Base-by-base conservation (phyloP, 1,284 basidiomycete species). In the Heterobasidion occidentale region DNA sequence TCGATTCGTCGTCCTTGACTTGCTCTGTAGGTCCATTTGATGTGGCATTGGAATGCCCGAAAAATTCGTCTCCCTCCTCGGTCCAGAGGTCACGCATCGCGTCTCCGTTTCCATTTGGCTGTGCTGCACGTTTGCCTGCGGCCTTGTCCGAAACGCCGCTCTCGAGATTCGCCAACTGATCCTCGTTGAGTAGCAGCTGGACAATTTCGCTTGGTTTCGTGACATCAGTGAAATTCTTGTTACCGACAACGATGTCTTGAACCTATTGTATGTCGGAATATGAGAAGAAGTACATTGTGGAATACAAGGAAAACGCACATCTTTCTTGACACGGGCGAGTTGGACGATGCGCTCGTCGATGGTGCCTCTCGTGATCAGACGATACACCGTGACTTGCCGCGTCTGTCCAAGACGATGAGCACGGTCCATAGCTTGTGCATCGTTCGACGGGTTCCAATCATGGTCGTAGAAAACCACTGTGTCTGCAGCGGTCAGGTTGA, bases 391-490 rank as follows among this genome's bases (percentile, higher is more conserved):
- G 57, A 99, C 97, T 75, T 99, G 97, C 60, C 94, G 91, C 11
- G 95, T 99, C 74, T 99, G 97, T 42, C 97, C 97, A 12, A 99
- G 81, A 67, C 97, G 93, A 76, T 99, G 97, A 17, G 97, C 97
- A 65, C 97, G 92, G 69, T 99, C 97, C 97, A 99, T 99, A 11
- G 97, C 97, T 71, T 99, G 97, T 46, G 94, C 93, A 70, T 99
- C 97, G 68, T 99, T 99, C 34, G 93, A 96, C 14, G 95, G 97
- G 70, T 99, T 99, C 97, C 97, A 99, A 68, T 99, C 97, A 67
- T 97, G 94, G 69, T 99, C 97, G 70, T 98, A 98, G 72, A 99
- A 99, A 57, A 99, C 77, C 61, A 99, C 97, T 1, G 97, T 98
- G 68, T 98, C 94, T 3, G 97, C 97, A 2, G 96, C 96, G 1